Base-by-base conservation (phyloP, 495 filamentous ascomycete species). In the Neurospora cerealis region DNA sequence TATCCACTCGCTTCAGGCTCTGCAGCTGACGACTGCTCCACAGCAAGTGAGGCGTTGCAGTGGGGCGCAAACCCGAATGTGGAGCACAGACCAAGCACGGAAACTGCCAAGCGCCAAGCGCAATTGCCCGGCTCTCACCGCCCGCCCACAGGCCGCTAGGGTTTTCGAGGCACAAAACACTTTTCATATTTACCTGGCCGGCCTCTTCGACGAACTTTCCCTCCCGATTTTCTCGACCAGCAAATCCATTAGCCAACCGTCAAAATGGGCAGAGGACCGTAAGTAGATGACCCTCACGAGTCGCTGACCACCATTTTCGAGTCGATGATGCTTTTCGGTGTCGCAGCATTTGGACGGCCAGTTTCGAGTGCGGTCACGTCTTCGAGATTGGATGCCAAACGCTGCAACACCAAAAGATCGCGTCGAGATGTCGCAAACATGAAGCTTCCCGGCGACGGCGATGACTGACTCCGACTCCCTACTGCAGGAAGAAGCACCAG, bases 401-500 rank as follows among this genome's bases (percentile, higher is more conserved):
- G 28, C 54, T 66, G 54, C 54, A 19, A 66, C 54, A 66, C 54
- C 54, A 66, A 66, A 66, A 36, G 11, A 72, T 69, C 48, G 71
- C 66, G 77, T 71, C 70, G 73, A 74, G 21, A 54, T 37, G 69
- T 70, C 54, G 28, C 54, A 66, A 66, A 17, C 15, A 2, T 9
- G 6, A 34, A 66, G 28, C 24, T 19, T 73, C 13, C 4, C 19
- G 21, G 10, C 54, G 44, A 11, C 36, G 40, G 15, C 39, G 1
- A 60, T 48, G 70, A 32, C 69, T 62, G 72, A 76, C 54, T 76
- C 11, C 28, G 28, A 15, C 54, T 66, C 28, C 54, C 24, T 28
- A 5, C 70, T 77, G 82, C 83, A 97, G 94, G 82, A 97, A 95
- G 90, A 99, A 99, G 90, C 96, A 99, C 87, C 94, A 97, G 85